These are phyloP conservation scores for Solanum paucissectum DNA, from an alignment of 257 asterid genomes.

Conservation along the genomic window DNA sequence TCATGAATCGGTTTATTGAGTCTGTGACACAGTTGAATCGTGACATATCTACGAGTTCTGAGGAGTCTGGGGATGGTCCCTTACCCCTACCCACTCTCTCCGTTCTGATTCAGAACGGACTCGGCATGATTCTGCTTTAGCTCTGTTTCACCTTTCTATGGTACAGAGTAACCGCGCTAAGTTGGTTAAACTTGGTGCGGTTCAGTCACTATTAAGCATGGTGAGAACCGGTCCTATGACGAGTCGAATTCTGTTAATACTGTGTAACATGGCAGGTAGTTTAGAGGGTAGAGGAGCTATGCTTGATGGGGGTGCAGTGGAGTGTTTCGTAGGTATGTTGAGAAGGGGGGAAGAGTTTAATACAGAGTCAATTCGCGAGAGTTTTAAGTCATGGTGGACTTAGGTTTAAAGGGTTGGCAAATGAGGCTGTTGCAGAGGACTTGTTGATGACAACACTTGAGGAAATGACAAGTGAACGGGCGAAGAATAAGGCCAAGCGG, in stretches of 20 bases:
- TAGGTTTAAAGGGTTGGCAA: constrained; percentile 82
- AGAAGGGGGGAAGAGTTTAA: constrained; percentile 25
- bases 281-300: constrained; percentile 65
- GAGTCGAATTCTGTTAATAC: constrained; percentile 44
- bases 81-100: too few relatives aligned
- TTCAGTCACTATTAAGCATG: constrained; percentile 48
- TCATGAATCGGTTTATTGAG: neutral
- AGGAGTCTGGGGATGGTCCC: neutral
- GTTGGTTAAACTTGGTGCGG: constrained; percentile 56
- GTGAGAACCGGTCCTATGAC: constrained; percentile 47
- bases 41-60: constrained; percentile 34
- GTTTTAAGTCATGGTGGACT: constrained; percentile 84
- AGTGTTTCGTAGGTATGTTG: constrained; percentile 37
- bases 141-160: constrained; percentile 59
- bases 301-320: constrained; percentile 54
- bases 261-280: constrained; percentile 59
- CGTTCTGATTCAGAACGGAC: constrained; percentile 35
- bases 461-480: constrained; percentile 28
- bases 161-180: constrained; percentile 71
- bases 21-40: constrained; percentile 4
- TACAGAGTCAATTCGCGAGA: constrained; percentile 37
- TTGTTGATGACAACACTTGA: constrained; percentile 31
- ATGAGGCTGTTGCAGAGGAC: constrained; percentile 67
- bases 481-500: constrained; percentile 36
- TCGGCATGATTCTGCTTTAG: constrained; percentile 71